These are phyloP conservation scores for Tetrahymena malaccensis DNA, from an alignment of 73 alveolate genomes.

Conservation along the genomic window DNA sequence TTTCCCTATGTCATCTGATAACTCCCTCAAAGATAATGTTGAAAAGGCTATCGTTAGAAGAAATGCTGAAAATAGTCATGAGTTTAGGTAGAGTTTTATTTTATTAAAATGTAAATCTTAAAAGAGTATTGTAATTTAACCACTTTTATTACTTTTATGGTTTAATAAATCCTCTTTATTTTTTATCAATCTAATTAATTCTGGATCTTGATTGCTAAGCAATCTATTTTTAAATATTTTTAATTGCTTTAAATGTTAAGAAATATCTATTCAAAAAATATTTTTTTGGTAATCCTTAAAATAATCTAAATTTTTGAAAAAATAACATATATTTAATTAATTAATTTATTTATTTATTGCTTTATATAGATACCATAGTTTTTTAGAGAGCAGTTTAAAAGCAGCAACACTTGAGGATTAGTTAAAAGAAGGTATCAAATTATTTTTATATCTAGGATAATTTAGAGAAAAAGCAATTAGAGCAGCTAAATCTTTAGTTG, in stretches of 20 bases:
- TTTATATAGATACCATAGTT: not conserved
- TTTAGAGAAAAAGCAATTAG: not conserved
- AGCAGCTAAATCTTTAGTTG: not conserved
- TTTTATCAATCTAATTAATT: no score
- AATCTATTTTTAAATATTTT: no score
- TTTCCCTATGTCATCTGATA: not conserved
- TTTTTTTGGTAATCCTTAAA: no score
- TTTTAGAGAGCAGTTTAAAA: not conserved
- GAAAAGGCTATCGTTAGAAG: not conserved
- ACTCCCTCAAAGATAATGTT: not conserved
- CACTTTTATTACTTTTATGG: no score
- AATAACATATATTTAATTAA: no score
- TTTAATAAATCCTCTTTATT: no score
- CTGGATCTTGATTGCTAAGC: no score
- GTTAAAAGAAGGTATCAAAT: not conserved
- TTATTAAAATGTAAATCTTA: not conserved
- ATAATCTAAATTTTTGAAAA: no score
- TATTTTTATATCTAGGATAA: not conserved
- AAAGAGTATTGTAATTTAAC: no score
- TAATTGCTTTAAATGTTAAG: no score
- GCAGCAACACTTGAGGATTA: not conserved
- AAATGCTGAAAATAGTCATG: not conserved
- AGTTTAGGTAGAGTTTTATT: not conserved
- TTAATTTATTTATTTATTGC: not conserved
- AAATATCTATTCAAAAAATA: no score